Conservation (phyloP, 2,329 filamentous ascomycete species). For the Phialophora macrospora region DNA sequence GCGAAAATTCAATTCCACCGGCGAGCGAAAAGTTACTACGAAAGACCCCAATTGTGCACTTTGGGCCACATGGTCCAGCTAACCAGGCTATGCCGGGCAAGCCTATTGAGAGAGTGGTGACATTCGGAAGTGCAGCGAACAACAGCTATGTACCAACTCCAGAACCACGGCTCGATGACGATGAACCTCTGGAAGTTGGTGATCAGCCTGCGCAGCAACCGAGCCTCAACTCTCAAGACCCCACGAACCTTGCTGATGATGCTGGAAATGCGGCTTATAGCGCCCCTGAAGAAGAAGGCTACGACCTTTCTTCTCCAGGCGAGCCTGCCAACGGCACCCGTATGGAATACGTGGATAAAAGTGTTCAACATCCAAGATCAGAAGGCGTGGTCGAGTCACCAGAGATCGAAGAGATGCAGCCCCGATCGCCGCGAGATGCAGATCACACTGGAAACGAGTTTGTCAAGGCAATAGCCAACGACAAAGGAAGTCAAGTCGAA, state of each 20-base stretch:
- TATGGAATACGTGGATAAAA: slow-evolving; percentile 4
- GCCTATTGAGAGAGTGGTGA: neutral
- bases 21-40: slow-evolving; percentile 25
- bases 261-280: neutral
- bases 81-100: slow-evolving; percentile 27
- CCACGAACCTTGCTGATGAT: neutral
- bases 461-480: neutral
- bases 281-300: too few relatives aligned
- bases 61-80: slow-evolving; percentile 26
- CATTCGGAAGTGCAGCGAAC: neutral
- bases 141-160: neutral
- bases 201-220: slow-evolving; percentile 4
- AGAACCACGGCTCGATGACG: neutral
- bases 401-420: neutral
- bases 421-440: neutral
- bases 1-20: slow-evolving; percentile 25
- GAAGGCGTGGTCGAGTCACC: neutral
- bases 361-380: neutral
- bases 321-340: neutral
- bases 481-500: neutral
- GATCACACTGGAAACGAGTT: neutral
- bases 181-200: neutral
- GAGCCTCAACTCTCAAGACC: neutral
- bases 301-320: neutral
- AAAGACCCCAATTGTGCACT: slow-evolving; percentile 28